Conservation (phyloP, 805 yeast genomes). For the Ogataea pini region DNA sequence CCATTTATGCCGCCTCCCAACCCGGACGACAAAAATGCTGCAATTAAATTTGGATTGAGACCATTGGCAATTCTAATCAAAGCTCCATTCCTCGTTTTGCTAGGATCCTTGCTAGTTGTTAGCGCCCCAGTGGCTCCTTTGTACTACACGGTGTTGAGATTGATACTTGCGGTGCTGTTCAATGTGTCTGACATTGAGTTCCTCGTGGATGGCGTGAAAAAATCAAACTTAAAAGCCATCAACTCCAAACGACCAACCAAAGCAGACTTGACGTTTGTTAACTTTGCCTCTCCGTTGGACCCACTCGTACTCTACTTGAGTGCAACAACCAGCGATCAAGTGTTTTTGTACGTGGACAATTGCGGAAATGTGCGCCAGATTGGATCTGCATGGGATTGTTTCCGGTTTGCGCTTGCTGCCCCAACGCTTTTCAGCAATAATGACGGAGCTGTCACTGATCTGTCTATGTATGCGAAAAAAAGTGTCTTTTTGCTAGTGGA, state of each 20-base stretch:
- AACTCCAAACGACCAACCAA: constrained; percentile 36
- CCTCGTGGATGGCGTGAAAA: constrained; percentile 51
- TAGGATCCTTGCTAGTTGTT: constrained; percentile 12
- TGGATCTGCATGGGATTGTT: constrained; percentile 16
- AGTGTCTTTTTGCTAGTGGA: constrained; percentile 65
- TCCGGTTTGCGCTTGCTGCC: constrained; percentile 21
- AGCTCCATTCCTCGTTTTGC: constrained; percentile 32
- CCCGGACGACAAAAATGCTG: constrained; percentile 19
- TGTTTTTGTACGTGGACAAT: constrained; percentile 24
- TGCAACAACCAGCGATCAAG: constrained; percentile 11
- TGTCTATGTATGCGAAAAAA: constrained; percentile 38
- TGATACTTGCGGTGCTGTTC: constrained; percentile 37
- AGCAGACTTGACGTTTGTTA: constrained; percentile 55
- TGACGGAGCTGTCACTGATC: constrained; percentile 16
- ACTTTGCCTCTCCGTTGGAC: constrained; percentile 62
- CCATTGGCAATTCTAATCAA: constrained; percentile 29
- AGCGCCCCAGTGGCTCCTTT: constrained; percentile 16
- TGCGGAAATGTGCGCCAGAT: constrained; percentile 13
- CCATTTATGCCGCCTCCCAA: constrained; percentile 71
- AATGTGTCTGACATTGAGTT: constrained; percentile 31
- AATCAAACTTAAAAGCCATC: constrained; percentile 39
- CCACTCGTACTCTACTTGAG: constrained; percentile 37
- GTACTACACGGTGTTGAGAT: constrained; percentile 16
- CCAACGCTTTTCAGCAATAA: constrained; percentile 8
- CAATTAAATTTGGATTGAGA: constrained; percentile 13